These are phyloP conservation scores for Apiospora rasikravindrae DNA, from an alignment of 2,329 filamentous ascomycete species.

Conservation along the genomic window DNA sequence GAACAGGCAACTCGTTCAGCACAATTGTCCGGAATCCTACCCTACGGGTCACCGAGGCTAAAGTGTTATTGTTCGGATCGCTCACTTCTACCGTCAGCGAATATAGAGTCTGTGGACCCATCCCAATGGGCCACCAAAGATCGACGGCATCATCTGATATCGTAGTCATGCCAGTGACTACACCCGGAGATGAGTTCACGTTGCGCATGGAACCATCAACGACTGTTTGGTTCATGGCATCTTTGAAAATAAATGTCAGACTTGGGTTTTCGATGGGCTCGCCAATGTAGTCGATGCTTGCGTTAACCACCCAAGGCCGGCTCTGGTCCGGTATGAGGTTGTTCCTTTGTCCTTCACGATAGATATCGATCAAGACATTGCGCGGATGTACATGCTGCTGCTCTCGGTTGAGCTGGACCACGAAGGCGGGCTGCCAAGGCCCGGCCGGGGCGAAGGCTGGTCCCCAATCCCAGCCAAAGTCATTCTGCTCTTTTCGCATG, in stretches of 20 bases:
- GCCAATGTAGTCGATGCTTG: constrained; percentile 63
- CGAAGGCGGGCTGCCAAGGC: constrained; percentile 64
- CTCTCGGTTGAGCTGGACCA: constrained; percentile 53
- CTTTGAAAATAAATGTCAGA: constrained; percentile 53
- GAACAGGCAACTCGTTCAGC: constrained; percentile 60
- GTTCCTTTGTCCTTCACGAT: constrained; percentile 62
- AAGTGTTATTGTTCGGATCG: constrained; percentile 34
- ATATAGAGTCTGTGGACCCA: constrained; percentile 64
- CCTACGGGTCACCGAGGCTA: constrained; percentile 56
- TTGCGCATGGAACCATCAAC: not conserved
- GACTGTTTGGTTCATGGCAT: constrained; percentile 35
- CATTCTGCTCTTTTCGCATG: constrained; percentile 63
- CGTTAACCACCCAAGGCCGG: constrained; percentile 65
- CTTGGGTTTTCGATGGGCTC: constrained; percentile 42
- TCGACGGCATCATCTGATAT: constrained; percentile 52
- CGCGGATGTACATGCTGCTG: constrained; percentile 40
- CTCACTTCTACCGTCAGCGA: constrained; percentile 54
- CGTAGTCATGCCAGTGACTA: constrained; percentile 54
- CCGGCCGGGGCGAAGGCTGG: constrained; percentile 64
- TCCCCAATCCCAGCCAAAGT: constrained; percentile 71
- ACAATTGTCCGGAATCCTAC: constrained; percentile 68
- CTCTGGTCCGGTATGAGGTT: constrained; percentile 61
- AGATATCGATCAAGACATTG: constrained; percentile 62
- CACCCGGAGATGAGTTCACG: constrained; percentile 39
- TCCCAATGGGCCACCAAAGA: constrained; percentile 65